Percentiles rank a stretch among this genome's conserved stretches.
These are phyloP conservation scores for Aulographum hederae DNA, from an alignment of 2,329 filamentous ascomycete genomes.

Conservation along the genomic window DNA sequence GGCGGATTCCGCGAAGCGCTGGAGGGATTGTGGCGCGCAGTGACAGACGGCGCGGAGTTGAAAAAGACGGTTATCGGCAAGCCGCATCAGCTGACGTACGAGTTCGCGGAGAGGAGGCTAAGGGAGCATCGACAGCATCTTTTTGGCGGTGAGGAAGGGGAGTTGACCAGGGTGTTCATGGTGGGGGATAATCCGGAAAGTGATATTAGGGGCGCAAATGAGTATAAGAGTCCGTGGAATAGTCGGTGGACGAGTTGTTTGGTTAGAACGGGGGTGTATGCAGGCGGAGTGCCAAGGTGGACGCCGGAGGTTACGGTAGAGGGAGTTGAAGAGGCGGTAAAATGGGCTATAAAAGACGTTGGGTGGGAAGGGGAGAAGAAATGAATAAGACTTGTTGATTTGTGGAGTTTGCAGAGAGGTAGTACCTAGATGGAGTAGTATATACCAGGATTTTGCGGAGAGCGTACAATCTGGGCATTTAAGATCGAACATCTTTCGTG, in stretches of 20 bases:
- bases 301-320: conserved; percentile 48
- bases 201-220: conserved; percentile 77
- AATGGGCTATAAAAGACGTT: conserved; percentile 50
- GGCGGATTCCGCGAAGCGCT: conserved; percentile 76
- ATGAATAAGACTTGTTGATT: conserved; percentile 1
- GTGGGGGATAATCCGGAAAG: conserved; percentile 60
- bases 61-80: conserved; percentile 62
- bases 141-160: conserved; percentile 15
- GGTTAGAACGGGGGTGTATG: conserved; percentile 65
- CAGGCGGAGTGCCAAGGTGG: conserved; percentile 36
- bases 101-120: conserved; percentile 64
- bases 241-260: conserved; percentile 64
- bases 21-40: conserved; percentile 57
- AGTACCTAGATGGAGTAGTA: too few relatives aligned
- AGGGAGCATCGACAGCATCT: conserved; percentile 36
- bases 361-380: conserved; percentile 13
- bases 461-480: too few relatives aligned
- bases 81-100: conserved; percentile 59
- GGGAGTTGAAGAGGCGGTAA: conserved; percentile 59
- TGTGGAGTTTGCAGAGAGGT: too few relatives aligned
- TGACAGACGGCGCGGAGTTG: conserved; percentile 45
- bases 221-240: conserved; percentile 45
- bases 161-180: conserved; percentile 70
- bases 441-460: too few relatives aligned
- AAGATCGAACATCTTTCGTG: too few relatives aligned